Conservation (phyloP, 2,329 filamentous ascomycete genomes). For the Penicillium janthinellum region DNA sequence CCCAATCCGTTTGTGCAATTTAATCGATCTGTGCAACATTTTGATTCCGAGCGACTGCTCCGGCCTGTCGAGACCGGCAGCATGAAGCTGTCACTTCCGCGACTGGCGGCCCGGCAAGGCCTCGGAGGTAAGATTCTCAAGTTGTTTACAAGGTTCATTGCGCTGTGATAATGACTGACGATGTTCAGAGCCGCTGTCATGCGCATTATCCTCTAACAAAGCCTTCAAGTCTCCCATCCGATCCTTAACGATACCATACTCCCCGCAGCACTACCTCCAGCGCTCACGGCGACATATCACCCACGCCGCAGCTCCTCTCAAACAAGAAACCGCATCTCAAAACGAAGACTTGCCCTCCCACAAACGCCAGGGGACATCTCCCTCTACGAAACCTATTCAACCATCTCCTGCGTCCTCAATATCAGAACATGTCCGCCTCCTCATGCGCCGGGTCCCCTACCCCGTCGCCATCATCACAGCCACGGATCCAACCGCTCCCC, state of each 20-base stretch:
- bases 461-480: conserved; percentile 60
- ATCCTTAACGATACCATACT: not conserved
- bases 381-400: not conserved
- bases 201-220: not conserved
- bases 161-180: not conserved
- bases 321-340: conserved; percentile 1
- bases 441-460: conserved; percentile 59
- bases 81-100: conserved; percentile 36
- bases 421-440: conserved; percentile 43
- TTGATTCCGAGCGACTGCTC: conserved; percentile 15
- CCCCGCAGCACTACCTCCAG: conserved; percentile 9
- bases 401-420: conserved; percentile 21
- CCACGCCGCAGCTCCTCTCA: conserved; percentile 14
- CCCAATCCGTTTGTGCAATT: not conserved
- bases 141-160: not conserved
- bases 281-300: conserved; percentile 23
- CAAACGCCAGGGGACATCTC: not conserved
- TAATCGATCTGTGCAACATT: conserved; percentile 9
- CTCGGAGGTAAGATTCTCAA: conserved; percentile 23
- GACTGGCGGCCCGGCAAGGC: conserved; percentile 23
- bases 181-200: not conserved
- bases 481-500: conserved; percentile 37
- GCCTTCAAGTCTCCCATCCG: not conserved
- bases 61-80: conserved; percentile 20
- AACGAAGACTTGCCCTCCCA: not conserved